Evolutionary conservation across 2,329 filamentous ascomycete genomes (phyloP), one percentile per base, ranked within the genome.

Genomic region (Incumbomyces delicatus): DNA sequence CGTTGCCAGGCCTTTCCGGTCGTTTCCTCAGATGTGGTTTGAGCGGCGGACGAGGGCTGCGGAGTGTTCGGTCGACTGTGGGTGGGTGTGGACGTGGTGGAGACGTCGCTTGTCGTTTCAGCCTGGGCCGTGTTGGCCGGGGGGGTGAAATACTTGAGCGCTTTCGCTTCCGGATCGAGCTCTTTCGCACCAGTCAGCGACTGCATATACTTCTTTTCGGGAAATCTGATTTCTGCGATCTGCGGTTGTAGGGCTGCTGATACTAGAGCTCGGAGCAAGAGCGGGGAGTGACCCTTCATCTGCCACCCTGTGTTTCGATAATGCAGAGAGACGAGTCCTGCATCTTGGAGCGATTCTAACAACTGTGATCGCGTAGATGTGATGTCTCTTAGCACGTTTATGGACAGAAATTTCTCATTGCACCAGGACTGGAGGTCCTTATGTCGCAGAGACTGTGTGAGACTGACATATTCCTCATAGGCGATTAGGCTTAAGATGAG

Each of bases 181-280:
- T 92, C 90, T 1, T 96, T 86, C 0, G 92, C 87, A 6, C 92
- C 92, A 1, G 87, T 86, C 53, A 94, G 78, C 2, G 86, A 87
- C 31, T 82, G 80, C 11, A 86, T 85, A 64, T 94, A 98, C 65
- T 95, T 96, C 71, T 94, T 94, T 67, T 95, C 87, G 0, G 92
- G 92, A 56, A 95, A 87, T 54, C 88, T 83, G 61, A 98, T 95
- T 44, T 89, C 80, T 12, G 88, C 88, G 53, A 95, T 80, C 65
- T 96, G 90, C 0, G 92, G 92, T 27, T 80, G 77, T 63, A 87
- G 87, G 2, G 84, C 80, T 2, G 81, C 82, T 3, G 83, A 83
- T 20, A 86, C 76, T 18, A 88, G 68, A 1, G 83, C 83, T 17
- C 83, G 78, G 16, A 87, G 68, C 20, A 88, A 73, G 12, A 73